These are phyloP conservation scores for Chlorella vulgaris DNA, from an alignment of 139 green algal species.

Conservation along the genomic window DNA sequence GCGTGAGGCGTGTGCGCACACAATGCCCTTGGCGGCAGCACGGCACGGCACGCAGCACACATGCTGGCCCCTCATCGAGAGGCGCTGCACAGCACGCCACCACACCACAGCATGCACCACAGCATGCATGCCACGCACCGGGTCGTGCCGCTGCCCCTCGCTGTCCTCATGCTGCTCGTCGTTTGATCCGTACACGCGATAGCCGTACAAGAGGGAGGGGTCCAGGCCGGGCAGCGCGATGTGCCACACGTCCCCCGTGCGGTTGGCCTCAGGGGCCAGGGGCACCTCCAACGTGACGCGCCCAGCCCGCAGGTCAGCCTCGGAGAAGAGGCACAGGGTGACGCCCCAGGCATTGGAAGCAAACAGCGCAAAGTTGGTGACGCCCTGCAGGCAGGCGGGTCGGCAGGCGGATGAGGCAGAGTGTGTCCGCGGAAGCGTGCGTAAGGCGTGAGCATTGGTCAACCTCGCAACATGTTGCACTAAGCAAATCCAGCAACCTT, in stretches of 20 bases:
- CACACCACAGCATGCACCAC: neutral
- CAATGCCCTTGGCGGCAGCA: no score
- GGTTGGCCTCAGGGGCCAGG: slow-evolving; percentile 77
- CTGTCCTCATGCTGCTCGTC: slow-evolving; percentile 30
- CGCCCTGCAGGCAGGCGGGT: slow-evolving; percentile 55
- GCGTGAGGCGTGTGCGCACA: neutral
- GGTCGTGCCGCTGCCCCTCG: slow-evolving; percentile 26
- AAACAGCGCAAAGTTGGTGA: slow-evolving; percentile 88
- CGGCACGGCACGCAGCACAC: neutral
- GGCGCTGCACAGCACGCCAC: no score
- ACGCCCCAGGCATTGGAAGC: slow-evolving; percentile 66
- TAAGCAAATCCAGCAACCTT: no score
- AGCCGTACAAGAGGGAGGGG: slow-evolving; percentile 75
- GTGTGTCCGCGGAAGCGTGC: neutral
- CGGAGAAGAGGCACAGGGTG: slow-evolving; percentile 85
- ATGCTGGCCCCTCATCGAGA: no score
- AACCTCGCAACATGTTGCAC: no score
- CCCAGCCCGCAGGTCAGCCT: slow-evolving; percentile 73
- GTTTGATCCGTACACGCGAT: slow-evolving; percentile 43
- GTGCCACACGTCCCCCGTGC: slow-evolving; percentile 88
- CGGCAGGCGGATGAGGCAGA: neutral
- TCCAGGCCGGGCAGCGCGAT: slow-evolving; percentile 73
- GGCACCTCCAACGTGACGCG: slow-evolving; percentile 67
- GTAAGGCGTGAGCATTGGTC: no score
- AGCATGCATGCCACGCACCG: slow-evolving; percentile 7